phyloP scores from a whole-genome alignment of 805 yeast genomes.

The Candida boleticola region DNA sequence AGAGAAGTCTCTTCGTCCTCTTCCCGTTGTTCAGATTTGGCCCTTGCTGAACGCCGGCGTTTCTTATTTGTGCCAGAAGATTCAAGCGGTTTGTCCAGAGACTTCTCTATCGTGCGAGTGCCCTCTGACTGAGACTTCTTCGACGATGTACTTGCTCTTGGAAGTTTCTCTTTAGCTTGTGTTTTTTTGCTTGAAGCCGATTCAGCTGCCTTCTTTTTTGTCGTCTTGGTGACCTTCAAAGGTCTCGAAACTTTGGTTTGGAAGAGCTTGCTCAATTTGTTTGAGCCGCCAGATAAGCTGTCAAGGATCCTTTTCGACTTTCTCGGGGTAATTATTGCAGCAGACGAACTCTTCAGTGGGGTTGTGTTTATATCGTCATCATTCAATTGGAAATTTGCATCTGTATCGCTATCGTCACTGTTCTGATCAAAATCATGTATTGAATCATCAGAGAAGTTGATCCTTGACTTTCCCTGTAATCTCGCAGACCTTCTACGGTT shows the following conservation, averaged over 20 bases:
- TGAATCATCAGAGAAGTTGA: not conserved
- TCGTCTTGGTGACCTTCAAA: not conserved
- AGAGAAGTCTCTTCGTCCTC: not conserved
- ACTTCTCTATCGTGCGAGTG: not conserved
- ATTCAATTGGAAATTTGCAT: not conserved
- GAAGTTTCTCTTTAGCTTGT: no score
- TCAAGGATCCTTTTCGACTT: constrained; percentile 1
- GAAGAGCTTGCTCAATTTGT: not conserved
- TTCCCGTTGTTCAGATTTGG: not conserved
- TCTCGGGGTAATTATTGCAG: not conserved
- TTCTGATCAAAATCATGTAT: constrained; percentile 4
- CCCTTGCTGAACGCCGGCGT: no score
- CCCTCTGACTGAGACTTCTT: not conserved
- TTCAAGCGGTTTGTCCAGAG: no score
- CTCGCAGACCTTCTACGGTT: not conserved
- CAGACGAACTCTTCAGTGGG: constrained; percentile 7
- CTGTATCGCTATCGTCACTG: constrained; percentile 2
- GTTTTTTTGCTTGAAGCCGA: not conserved
- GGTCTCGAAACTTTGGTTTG: not conserved
- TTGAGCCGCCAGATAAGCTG: not conserved
- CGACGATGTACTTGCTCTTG: not conserved
- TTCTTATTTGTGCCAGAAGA: not conserved
- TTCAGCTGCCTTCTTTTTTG: not conserved
- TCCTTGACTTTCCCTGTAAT: not conserved
- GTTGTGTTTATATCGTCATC: no score